These are phyloP conservation scores for Hanseniaspora opuntiae DNA, from an alignment of 805 yeast genomes.

Conservation along the genomic window DNA sequence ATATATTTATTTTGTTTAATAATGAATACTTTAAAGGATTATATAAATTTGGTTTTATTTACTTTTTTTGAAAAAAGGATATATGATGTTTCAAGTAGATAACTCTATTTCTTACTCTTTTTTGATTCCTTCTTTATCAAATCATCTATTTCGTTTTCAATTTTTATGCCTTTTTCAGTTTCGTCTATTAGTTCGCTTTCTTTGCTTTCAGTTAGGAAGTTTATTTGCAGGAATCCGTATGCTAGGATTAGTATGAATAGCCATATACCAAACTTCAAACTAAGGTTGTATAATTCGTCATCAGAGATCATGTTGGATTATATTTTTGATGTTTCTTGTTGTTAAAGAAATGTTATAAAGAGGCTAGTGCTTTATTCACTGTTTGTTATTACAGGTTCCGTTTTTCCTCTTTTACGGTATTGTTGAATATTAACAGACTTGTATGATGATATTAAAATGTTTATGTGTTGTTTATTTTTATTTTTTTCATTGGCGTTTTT, in stretches of 20 bases:
- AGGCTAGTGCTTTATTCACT: too few relatives aligned
- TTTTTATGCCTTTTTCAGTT: background rate
- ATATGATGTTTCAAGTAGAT: background rate
- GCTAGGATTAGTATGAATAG: background rate
- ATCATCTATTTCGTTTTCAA: background rate
- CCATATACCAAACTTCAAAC: slow-evolving; percentile 3
- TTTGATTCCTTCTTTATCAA: background rate
- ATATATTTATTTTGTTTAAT: too few relatives aligned
- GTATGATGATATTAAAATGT: too few relatives aligned
- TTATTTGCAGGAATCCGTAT: slow-evolving; percentile 2
- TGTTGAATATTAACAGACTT: too few relatives aligned
- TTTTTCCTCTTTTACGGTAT: too few relatives aligned
- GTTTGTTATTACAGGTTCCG: background rate
- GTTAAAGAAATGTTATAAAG: background rate
- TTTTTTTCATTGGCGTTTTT: too few relatives aligned
- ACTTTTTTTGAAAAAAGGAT: too few relatives aligned
- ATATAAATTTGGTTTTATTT: too few relatives aligned
- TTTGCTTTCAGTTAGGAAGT: background rate
- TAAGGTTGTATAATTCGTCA: slow-evolving; percentile 2
- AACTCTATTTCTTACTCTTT: background rate
- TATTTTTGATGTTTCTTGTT: background rate
- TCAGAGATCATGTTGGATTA: slow-evolving; percentile 5
- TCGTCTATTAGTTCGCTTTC: background rate
- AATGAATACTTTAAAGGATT: too few relatives aligned
- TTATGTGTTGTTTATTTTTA: too few relatives aligned